Percentiles rank a stretch among this genome's conserved stretches.
phyloP scores from a whole-genome alignment of 768 basidiomycete genomes.

The Lentinula edodes region DNA sequence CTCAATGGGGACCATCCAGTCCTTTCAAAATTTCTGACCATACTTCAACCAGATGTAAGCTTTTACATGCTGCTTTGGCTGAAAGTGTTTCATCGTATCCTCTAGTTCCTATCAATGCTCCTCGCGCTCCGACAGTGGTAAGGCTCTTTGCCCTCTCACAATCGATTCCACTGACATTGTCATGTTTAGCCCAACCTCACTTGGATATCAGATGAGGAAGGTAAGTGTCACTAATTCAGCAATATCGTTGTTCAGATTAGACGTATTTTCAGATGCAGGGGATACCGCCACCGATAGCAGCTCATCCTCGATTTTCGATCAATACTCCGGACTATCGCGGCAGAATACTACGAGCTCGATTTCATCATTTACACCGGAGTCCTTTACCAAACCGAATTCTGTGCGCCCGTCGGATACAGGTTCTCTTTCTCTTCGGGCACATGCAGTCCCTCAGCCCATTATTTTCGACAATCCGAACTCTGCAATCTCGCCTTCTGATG shows the following conservation, averaged over 20 bases:
- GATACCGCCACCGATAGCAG: neutral
- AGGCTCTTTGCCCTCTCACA: neutral
- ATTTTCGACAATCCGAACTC: neutral
- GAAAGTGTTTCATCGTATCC: neutral
- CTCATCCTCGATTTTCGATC: neutral
- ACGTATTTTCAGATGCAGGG: neutral
- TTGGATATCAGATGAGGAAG: neutral
- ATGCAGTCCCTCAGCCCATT: neutral
- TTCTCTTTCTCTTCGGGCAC: neutral
- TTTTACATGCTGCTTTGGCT: neutral
- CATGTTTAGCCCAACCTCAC: neutral
- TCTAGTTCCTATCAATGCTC: neutral
- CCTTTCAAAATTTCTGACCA: neutral
- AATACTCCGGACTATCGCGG: neutral
- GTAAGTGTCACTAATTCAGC: neutral
- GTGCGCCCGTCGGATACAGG: neutral
- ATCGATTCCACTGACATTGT: neutral
- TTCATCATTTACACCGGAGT: neutral
- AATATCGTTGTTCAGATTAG: neutral
- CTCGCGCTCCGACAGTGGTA: neutral
- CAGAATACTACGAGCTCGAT: neutral
- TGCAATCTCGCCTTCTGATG: neutral
- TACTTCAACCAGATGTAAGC: neutral
- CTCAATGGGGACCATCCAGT: neutral
- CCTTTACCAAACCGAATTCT: neutral